Conservation (phyloP, 768 basidiomycete genomes). For the Cystobasidium tubakii region DNA sequence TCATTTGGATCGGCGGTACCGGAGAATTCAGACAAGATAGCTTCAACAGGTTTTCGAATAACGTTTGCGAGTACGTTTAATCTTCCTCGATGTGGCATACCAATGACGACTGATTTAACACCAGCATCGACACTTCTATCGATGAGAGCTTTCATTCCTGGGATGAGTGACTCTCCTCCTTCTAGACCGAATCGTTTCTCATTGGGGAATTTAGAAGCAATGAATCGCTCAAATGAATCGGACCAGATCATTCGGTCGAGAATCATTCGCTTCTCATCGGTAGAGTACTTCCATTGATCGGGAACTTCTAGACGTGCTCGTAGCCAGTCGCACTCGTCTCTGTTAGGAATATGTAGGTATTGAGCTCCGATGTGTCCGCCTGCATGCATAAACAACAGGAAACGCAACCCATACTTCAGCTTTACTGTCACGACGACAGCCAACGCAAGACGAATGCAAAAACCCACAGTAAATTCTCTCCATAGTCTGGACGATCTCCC, state of each 20-base stretch:
- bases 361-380: slow-evolving; percentile 83
- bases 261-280: slow-evolving; percentile 98
- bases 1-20: slow-evolving; percentile 64
- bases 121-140: slow-evolving; percentile 96
- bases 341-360: slow-evolving; percentile 93
- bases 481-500: slow-evolving; percentile 84
- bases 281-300: slow-evolving; percentile 92
- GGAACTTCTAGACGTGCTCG: slow-evolving; percentile 91
- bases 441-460: neutral
- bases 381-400: slow-evolving; percentile 46
- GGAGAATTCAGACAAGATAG: slow-evolving; percentile 92
- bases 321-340: slow-evolving; percentile 99
- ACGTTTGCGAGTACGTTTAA: slow-evolving; percentile 97
- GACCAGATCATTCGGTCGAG: slow-evolving; percentile 99
- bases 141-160: slow-evolving; percentile 99
- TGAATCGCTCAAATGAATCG: slow-evolving; percentile 98
- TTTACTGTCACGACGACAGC: neutral
- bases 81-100: slow-evolving; percentile 99
- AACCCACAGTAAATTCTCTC: slow-evolving; percentile 86
- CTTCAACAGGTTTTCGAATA: slow-evolving; percentile 95
- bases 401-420: neutral
- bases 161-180: slow-evolving; percentile 93
- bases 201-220: slow-evolving; percentile 96
- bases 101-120: slow-evolving; percentile 90
- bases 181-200: slow-evolving; percentile 99